Base-by-base conservation (phyloP, 2,329 filamentous ascomycete genomes). In the Aspergillus luchuensis region DNA sequence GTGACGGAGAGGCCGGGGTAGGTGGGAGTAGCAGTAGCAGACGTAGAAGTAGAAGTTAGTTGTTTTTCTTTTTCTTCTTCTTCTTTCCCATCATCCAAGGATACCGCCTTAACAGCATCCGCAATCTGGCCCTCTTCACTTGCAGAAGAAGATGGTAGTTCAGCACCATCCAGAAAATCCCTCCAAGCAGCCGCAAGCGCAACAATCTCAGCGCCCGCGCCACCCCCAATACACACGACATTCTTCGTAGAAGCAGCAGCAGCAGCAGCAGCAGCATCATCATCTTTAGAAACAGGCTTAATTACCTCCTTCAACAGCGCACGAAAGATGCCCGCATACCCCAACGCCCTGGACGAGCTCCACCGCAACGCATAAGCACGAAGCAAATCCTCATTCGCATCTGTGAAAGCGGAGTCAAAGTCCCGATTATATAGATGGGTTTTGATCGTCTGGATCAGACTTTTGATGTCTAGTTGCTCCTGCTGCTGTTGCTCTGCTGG, bases 291-390 rank as follows among this genome's bases (percentile, higher is more conserved):
- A 19, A 54, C 57, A 38, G 51, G 45, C 45, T 56, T 47, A 41
- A 36, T 11, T 58, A 72, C 63, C 58, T 63, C 65, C 45, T 33
- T 67, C 67, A 66, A 79, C 57, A 70, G 77, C 63, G 62, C 71
- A 62, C 70, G 73, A 23, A 89, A 81, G 15, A 88, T 72, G n/a
- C 83, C 80, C n/a, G 87, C 81, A 77, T 98, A 98, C 64, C 89
- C 91, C 56, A 98, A 79, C 0, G 92, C 90, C 56, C 95, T 84
- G 56, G 90, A 90, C 1, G 94, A 91, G 76, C 92, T 97, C 93
- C 94, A 99, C 68, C 95, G 82, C 57, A 91, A 86, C 8, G 92
- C 91, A 79, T 99, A 99, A 8, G 90, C 91, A 62, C 90, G 86
- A 17, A 97, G 83, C 68, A 89, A 85, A 48, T 89, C 86, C 58